Base-by-base conservation (phyloP, 257 asterid genomes). In the Nicotiana obtusifolia region DNA sequence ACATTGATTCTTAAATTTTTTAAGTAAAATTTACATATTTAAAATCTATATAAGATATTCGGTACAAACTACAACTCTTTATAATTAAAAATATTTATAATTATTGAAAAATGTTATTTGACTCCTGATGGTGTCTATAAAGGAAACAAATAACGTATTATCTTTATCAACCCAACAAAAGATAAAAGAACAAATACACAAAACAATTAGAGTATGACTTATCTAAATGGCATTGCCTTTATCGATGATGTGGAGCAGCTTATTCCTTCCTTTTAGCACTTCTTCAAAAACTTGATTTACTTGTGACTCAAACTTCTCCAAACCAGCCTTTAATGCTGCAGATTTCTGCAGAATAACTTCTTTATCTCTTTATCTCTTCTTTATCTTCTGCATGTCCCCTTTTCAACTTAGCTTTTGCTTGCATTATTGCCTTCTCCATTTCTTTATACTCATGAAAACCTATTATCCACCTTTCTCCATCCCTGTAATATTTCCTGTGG, bases 241-340 rank as follows among this genome's bases (percentile, higher is more conserved):
- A 31, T 62, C 33, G n/a, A 80, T 20, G 53, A 60, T 61, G 77
- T 37, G 82, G 59, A 80, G 77, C 73, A 84, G 54, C 44, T 75
- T 37, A 53, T 80, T 80, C 59, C 82, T 81, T 81, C 84, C 84
- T 49, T 53, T 75, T 1, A 84, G 64, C 26, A 81, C 86, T 49
- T 73, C 65, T 64, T 53, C 79, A 26, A 84, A 84, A 24, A 80
- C 64, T 54, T 75, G 37, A 5, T 64, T n/a, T 26, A 64, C 33
- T 64, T 80, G 73, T 64, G 65, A 81, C 76, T 84, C 82, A 64
- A 80, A 80, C 59, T 24, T 20, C 79, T 80, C 81, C 64, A 80
- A 53, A 64, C 79, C 84, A 80, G 22, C 68, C 76, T 80, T 62
- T 5, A 64, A 30, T 11, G 82, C 64, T 37, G 28, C 35, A 15